These are phyloP conservation scores for Alternaria alternata DNA, from an alignment of 2,329 filamentous ascomycete genomes.

Conservation along the genomic window DNA sequence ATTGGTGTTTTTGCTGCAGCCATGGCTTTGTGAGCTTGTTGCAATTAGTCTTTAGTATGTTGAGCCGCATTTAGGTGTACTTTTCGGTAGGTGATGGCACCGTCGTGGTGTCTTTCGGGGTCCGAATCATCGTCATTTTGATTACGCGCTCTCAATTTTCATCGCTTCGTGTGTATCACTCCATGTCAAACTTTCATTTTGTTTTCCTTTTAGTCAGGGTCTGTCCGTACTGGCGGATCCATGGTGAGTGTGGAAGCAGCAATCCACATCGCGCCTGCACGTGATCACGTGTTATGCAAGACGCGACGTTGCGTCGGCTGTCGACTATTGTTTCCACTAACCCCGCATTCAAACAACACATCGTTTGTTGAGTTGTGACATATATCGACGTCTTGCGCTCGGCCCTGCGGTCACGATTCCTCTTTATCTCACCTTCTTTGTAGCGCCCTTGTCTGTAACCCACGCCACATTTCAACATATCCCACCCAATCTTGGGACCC, in stretches of 20 bases:
- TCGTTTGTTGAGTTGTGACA: conserved; percentile 1
- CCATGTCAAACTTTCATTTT: neutral
- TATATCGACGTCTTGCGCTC: neutral
- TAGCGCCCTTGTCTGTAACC: neutral
- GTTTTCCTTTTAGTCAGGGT: neutral
- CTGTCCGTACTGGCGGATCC: neutral
- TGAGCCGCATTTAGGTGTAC: neutral
- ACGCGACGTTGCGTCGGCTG: neutral
- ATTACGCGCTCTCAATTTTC: neutral
- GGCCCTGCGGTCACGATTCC: neutral
- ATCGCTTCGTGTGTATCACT: neutral
- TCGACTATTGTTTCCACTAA: neutral
- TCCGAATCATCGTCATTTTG: neutral
- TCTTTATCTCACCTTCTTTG: conserved; percentile 4
- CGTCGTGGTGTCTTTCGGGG: neutral
- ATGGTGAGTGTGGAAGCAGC: neutral
- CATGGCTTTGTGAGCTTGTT: conserved; percentile 29
- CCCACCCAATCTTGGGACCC: neutral
- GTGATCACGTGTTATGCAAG: conserved; percentile 4
- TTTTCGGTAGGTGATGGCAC: neutral
- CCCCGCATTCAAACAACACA: conserved; percentile 1
- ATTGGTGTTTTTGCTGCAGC: conserved; percentile 33
- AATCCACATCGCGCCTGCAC: neutral
- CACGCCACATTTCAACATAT: neutral
- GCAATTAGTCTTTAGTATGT: neutral